A percentile compares a stretch with the other conserved stretches of the same genome.
Conservation (phyloP, 2,329 filamentous ascomycete species). For the Ophiocordyceps camponoti-leonardi region DNA sequence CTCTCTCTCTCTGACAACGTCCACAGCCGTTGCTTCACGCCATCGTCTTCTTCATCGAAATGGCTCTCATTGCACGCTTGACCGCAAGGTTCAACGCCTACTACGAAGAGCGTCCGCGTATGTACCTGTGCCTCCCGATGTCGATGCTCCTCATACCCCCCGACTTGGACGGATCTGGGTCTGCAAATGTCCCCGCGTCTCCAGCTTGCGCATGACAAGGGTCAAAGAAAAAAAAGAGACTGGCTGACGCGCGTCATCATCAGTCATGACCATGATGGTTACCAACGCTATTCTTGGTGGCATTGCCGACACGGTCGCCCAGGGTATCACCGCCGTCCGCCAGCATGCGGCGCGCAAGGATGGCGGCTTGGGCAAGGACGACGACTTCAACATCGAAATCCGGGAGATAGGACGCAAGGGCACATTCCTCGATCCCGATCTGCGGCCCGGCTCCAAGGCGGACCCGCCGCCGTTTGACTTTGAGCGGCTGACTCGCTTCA, state of each 20-base stretch:
- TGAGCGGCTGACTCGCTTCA: constrained; percentile 83
- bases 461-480: constrained; percentile 84
- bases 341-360: constrained; percentile 47
- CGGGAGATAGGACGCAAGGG: constrained; percentile 74
- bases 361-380: constrained; percentile 41
- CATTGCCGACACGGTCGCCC: constrained; percentile 89
- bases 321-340: constrained; percentile 74
- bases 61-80: constrained; percentile 69
- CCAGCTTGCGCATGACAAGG: not conserved
- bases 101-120: constrained; percentile 79
- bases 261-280: constrained; percentile 96
- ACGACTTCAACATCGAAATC: constrained; percentile 71
- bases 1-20: no score
- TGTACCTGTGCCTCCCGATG: constrained; percentile 7
- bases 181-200: not conserved
- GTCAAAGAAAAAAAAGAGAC: not conserved
- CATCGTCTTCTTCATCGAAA: constrained; percentile 72
- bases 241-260: not conserved
- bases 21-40: constrained; percentile 70
- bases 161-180: not conserved
- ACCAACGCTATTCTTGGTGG: constrained; percentile 93
- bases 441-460: constrained; percentile 43
- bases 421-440: constrained; percentile 44
- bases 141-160: not conserved
- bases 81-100: constrained; percentile 82